Conservation (phyloP, 345 rosid genomes). For the Cardamine occulta region DNA sequence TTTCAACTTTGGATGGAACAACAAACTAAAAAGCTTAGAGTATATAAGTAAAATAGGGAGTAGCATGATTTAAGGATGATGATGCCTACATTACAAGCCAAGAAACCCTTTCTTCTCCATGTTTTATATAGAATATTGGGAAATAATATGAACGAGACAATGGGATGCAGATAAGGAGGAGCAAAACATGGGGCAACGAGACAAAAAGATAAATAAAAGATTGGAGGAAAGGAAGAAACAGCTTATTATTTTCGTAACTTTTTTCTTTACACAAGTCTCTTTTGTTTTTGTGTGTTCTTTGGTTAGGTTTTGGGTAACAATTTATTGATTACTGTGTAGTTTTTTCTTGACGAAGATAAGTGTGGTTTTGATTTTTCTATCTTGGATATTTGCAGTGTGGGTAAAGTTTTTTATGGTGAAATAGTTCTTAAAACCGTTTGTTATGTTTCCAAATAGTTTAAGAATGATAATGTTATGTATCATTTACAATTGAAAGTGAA, state of each 20-base stretch:
- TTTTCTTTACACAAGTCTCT: constrained; percentile 24
- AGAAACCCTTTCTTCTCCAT: constrained; percentile 41
- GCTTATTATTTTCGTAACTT: constrained; percentile 33
- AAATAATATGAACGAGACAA: constrained; percentile 25
- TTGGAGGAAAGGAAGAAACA: constrained; percentile 34
- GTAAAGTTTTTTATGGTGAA: neutral
- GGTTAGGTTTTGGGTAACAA: constrained; percentile 34
- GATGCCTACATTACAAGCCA: constrained; percentile 41
- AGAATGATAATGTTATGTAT: neutral
- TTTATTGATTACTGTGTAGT: constrained; percentile 34
- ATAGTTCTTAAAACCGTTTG: too few species aligned
- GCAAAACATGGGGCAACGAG: constrained; percentile 43
- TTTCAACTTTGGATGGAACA: constrained; percentile 22
- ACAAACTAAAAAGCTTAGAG: constrained; percentile 27
- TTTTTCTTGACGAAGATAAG: constrained; percentile 13
- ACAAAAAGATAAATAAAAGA: constrained; percentile 30
- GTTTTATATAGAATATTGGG: constrained; percentile 36
- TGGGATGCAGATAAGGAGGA: constrained; percentile 43
- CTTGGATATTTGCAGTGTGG: neutral
- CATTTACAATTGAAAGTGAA: neutral
- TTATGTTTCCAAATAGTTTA: neutral
- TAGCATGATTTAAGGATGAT: constrained; percentile 45
- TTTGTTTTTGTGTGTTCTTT: constrained; percentile 38
- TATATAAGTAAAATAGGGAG: constrained; percentile 41
- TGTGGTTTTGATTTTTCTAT: constrained; percentile 36